Percentiles rank a stretch among this genome's conserved stretches.
phyloP scores from a whole-genome alignment of 1,284 basidiomycete genomes.

The Malassezia slooffiae region DNA sequence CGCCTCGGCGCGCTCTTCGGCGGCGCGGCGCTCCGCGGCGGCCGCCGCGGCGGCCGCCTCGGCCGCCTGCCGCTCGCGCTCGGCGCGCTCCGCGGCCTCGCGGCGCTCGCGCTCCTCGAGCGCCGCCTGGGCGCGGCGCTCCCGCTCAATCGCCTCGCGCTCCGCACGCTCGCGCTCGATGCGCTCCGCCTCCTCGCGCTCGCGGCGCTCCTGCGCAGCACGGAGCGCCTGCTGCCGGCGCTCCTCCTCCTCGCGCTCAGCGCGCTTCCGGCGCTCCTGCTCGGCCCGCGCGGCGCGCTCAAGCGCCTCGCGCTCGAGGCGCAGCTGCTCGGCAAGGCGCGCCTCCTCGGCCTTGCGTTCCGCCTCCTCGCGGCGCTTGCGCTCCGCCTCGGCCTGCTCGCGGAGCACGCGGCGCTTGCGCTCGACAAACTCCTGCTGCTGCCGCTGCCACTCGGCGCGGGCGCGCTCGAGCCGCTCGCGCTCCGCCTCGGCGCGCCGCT shows the following conservation, averaged over 20 bases:
- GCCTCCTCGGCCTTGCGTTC: not conserved
- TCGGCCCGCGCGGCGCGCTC: not conserved
- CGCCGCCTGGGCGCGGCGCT: not conserved
- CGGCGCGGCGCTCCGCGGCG: not conserved
- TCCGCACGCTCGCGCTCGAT: not conserved
- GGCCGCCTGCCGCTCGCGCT: not conserved
- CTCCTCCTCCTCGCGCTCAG: conserved; percentile 1
- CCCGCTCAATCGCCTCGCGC: not conserved
- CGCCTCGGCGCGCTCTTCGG: conserved; percentile 24
- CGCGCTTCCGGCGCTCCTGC: not conserved
- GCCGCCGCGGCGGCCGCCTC: not conserved
- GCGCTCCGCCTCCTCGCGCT: not conserved
- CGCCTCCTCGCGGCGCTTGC: not conserved
- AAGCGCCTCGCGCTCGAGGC: not conserved
- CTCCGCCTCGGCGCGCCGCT: conserved; percentile 19
- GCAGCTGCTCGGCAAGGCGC: not conserved
- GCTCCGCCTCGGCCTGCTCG: conserved; percentile 1
- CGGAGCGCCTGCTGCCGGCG: conserved; percentile 12
- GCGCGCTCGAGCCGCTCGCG: conserved; percentile 13
- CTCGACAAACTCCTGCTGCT: conserved; percentile 5
- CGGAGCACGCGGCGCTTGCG: conserved; percentile 2
- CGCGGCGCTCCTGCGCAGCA: not conserved
- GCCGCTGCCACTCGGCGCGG: not conserved
- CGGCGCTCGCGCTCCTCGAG: conserved; percentile 1
- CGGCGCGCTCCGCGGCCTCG: conserved; percentile 16